Evolutionary conservation across 495 filamentous ascomycete genomes (phyloP).

Genomic region (Xylaria cubensis): DNA sequence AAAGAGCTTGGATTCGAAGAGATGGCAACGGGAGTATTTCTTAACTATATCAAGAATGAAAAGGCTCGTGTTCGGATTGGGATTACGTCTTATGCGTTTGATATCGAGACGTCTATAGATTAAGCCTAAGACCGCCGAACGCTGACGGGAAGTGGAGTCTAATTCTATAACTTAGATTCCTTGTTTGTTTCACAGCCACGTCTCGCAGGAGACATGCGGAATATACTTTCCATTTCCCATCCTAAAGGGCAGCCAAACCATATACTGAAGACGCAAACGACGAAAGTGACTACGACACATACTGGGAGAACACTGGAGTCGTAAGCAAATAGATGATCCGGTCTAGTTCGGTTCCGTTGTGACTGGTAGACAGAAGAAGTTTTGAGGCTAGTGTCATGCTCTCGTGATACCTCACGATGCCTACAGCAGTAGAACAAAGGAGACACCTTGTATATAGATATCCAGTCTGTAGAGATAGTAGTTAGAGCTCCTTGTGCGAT

Average conservation of each 20-base stretch:
- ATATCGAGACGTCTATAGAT: no score
- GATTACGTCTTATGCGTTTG: neutral
- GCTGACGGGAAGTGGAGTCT: slow-evolving; percentile 69
- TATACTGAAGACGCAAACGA: slow-evolving; percentile 63
- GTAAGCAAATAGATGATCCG: slow-evolving; percentile 85
- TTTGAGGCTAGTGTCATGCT: slow-evolving; percentile 75
- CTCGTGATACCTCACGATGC: no score
- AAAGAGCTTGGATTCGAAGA: slow-evolving; percentile 78
- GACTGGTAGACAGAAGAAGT: slow-evolving; percentile 91
- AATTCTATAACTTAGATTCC: slow-evolving; percentile 99
- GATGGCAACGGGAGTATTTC: slow-evolving; percentile 75
- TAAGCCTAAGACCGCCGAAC: neutral
- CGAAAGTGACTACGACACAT: slow-evolving; percentile 76
- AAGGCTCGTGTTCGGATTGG: neutral
- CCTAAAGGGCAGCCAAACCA: slow-evolving; percentile 78
- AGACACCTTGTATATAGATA: no score
- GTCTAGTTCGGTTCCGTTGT: slow-evolving; percentile 93
- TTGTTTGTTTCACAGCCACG: slow-evolving; percentile 98
- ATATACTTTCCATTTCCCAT: slow-evolving; percentile 97
- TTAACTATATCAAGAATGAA: neutral
- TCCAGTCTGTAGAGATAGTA: no score
- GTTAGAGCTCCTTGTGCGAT: no score
- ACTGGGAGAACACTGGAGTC: slow-evolving; percentile 83
- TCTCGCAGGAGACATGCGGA: slow-evolving; percentile 93
- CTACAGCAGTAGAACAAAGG: no score